These are phyloP conservation scores for Kandelia obovata DNA, from an alignment of 345 rosid genomes.

Conservation along the genomic window DNA sequence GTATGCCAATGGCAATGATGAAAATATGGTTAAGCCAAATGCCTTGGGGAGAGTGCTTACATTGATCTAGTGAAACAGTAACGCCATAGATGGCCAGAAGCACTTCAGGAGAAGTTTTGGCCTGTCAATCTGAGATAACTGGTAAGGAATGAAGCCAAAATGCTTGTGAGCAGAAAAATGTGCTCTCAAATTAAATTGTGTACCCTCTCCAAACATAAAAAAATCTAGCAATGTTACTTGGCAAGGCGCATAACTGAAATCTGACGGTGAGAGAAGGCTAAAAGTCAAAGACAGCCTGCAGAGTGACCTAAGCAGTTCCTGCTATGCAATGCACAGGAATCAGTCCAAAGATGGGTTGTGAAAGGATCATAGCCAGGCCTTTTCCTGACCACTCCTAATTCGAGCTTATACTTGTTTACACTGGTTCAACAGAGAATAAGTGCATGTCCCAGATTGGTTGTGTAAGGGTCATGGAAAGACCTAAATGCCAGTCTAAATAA, in stretches of 20 bases:
- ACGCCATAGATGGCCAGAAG: not conserved
- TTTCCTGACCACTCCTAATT: not conserved
- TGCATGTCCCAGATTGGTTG: not conserved
- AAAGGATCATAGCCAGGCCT: not conserved
- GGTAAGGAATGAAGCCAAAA: not conserved
- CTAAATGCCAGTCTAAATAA: not conserved
- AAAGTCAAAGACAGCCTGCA: constrained; percentile 91
- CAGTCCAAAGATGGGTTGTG: not conserved
- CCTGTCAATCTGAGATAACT: not conserved
- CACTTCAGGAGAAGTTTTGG: not conserved
- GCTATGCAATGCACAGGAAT: constrained; percentile 7
- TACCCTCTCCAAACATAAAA: too few species aligned
- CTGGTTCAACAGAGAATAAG: not conserved
- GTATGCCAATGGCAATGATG: not conserved
- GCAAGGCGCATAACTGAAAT: constrained; percentile 56
- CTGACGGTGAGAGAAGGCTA: constrained; percentile 63
- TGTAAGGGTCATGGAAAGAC: not conserved
- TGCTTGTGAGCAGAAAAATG: too few species aligned
- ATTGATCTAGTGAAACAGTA: not conserved
- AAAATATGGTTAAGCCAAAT: not conserved
- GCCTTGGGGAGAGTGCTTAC: not conserved
- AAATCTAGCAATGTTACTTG: constrained; percentile 1
- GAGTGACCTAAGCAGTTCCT: constrained; percentile 24
- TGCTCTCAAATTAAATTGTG: too few species aligned
- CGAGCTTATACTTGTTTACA: not conserved